A percentile compares a stretch with the other conserved stretches of the same genome.
These are phyloP conservation scores for Phytophthora crassamura DNA, from an alignment of 352 stramenopile species.

Conservation along the genomic window DNA sequence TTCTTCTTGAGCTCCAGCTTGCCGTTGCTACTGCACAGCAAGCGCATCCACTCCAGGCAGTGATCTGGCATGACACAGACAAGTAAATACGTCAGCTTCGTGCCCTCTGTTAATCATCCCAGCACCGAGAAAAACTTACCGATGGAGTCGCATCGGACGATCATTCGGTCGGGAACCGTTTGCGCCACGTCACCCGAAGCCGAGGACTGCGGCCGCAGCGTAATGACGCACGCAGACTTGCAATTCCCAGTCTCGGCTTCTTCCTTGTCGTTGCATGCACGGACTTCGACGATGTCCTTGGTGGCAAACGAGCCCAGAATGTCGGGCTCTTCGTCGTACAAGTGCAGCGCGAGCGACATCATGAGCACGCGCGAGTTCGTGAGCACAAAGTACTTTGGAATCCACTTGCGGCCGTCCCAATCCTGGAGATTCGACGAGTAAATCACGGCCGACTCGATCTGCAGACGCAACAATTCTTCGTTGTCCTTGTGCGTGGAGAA, in stretches of 20 bases:
- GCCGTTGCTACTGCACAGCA: constrained; percentile 84
- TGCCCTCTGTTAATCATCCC: not conserved
- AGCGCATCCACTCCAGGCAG: constrained; percentile 88
- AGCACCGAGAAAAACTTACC: constrained; percentile 47
- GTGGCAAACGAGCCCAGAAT: constrained; percentile 83
- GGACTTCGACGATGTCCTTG: constrained; percentile 84
- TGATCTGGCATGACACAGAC: constrained; percentile 56
- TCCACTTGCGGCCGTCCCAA: constrained; percentile 89
- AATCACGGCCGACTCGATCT: constrained; percentile 83
- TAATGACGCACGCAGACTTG: constrained; percentile 72
- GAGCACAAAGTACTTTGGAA: constrained; percentile 90
- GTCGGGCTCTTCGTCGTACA: constrained; percentile 90
- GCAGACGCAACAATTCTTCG: constrained; percentile 80
- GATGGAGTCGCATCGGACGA: constrained; percentile 84
- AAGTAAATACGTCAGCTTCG: constrained; percentile 1
- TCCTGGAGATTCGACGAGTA: constrained; percentile 89
- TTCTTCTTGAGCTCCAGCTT: constrained; percentile 92
- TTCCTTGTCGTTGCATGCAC: constrained; percentile 78
- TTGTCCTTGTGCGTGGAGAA: constrained; percentile 88
- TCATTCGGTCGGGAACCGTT: constrained; percentile 56
- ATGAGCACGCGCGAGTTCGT: constrained; percentile 83
- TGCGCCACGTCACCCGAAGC: constrained; percentile 24
- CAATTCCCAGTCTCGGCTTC: constrained; percentile 62
- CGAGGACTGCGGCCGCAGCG: constrained; percentile 31
- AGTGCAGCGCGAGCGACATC: constrained; percentile 80